Evolutionary conservation across 2,329 filamentous ascomycete species (phyloP), one percentile per base, ranked within the genome.

Genomic region (Colletotrichum sp.): DNA sequence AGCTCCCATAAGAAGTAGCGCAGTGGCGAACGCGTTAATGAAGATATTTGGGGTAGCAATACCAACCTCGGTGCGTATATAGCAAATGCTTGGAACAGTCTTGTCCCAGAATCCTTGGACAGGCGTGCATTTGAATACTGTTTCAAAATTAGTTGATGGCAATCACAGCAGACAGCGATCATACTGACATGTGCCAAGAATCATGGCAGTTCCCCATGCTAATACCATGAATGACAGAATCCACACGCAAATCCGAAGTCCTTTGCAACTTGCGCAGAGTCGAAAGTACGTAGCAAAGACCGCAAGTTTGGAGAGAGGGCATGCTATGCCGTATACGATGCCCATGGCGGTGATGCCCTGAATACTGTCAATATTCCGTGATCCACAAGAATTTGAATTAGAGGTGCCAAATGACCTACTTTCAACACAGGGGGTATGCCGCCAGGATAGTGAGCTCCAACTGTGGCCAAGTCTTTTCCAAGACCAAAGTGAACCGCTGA

Each of bases 291-390:
- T 21, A 21, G 44, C 44, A 21, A 52, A 52, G n/a, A 52, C n/a
- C n/a, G 44, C 44, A 21, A 52, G 44, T 13, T 52, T 52, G 44
- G 44, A 52, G 44, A 52, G 44, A 52, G 44, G n/a, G 0, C 44
- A 52, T 52, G 44, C 44, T 52, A 52, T 21, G 44, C 44, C 44
- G 6, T 21, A 52, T 24, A 24, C 6, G n/a, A 52, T 21, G 44
- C n/a, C 44, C 44, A 52, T 52, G 44, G 44, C 44, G n/a, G 44
- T 52, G n/a, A 52, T 52, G n/a, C 44, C 44, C 44, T 52, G 44
- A 24, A 52, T 7, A 52, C 44, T 52, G 6, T 52, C 5, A 52
- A 2, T n/a, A 52, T 24, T 1, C n/a, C 0, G 44, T 52, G n/a
- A 52, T 21, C 0, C 12, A 52, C 4, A 0, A 52, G 3, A 52